A percentile compares a stretch with the other conserved stretches of the same genome.
Conservation (phyloP, 1,284 basidiomycete species). For the Cutaneotrichosporon mucoides region DNA sequence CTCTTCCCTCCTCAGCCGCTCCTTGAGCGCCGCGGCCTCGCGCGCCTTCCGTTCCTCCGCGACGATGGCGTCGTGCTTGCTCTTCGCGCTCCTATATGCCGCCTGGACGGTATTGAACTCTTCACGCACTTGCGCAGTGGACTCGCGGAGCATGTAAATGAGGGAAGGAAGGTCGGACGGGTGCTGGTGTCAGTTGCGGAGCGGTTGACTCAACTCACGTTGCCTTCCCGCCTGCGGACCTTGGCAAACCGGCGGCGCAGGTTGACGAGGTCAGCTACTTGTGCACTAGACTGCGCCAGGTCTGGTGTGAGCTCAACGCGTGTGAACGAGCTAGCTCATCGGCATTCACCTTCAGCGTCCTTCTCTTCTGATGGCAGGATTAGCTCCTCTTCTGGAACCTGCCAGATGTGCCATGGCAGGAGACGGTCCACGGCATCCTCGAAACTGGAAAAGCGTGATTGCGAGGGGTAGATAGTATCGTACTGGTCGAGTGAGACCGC, state of each 20-base stretch:
- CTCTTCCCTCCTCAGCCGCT: not conserved
- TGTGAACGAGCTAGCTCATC: too few species aligned
- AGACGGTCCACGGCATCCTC: conserved; percentile 38
- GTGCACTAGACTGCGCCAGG: not conserved
- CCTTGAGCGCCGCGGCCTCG: conserved; percentile 12
- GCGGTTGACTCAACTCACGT: conserved; percentile 23
- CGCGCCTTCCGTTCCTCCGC: conserved; percentile 12
- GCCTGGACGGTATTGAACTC: conserved; percentile 28
- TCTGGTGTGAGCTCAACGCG: conserved; percentile 1
- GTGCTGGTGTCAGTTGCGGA: conserved; percentile 22
- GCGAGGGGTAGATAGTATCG: conserved; percentile 29
- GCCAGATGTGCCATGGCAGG: conserved; percentile 45
- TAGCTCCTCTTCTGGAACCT: conserved; percentile 41
- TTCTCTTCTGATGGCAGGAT: conserved; percentile 7
- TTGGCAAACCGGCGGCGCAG: conserved; percentile 31
- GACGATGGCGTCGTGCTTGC: conserved; percentile 21
- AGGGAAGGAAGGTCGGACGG: conserved; percentile 32
- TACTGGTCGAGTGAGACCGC: conserved; percentile 38
- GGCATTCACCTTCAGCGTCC: conserved; percentile 11
- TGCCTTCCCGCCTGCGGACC: conserved; percentile 27
- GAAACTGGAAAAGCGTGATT: conserved; percentile 25
- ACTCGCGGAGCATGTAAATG: conserved; percentile 29
- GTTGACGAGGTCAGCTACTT: conserved; percentile 23
- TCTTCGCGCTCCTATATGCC: conserved; percentile 15
- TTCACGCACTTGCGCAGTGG: conserved; percentile 26